These are phyloP conservation scores for Claviceps humidiphila DNA, from an alignment of 2,329 filamentous ascomycete species.

Conservation along the genomic window DNA sequence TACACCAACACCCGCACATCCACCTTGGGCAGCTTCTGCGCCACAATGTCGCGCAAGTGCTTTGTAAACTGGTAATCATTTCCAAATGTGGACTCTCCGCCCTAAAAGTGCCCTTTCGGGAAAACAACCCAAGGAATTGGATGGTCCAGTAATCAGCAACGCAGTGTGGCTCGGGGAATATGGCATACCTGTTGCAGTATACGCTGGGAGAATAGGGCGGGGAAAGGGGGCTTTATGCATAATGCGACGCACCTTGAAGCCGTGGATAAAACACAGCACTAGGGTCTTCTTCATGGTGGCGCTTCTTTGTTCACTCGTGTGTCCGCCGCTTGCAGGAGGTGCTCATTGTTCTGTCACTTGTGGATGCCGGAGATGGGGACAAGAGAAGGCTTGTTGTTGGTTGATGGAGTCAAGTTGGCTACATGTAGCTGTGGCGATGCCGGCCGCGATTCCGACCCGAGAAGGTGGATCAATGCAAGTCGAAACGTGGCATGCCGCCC, in stretches of 20 bases:
- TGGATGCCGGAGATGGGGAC: background rate
- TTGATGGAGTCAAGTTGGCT: background rate
- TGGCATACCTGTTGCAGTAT: too few relatives aligned
- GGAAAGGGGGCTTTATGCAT: background rate
- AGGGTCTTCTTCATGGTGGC: slow-evolving; percentile 54
- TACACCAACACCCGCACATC: slow-evolving; percentile 58
- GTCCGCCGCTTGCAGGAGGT: background rate
- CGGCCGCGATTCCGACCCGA: background rate
- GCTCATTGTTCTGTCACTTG: background rate
- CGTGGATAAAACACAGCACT: slow-evolving; percentile 73
- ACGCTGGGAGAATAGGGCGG: too few relatives aligned
- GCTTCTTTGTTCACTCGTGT: background rate
- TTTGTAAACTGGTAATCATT: slow-evolving; percentile 53
- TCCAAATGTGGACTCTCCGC: slow-evolving; percentile 66
- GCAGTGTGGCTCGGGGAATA: too few relatives aligned
- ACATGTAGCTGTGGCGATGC: background rate
- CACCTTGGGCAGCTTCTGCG: slow-evolving; percentile 53
- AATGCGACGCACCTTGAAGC: slow-evolving; percentile 55
- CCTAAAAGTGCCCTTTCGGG: slow-evolving; percentile 28
- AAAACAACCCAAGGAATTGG: too few relatives aligned
- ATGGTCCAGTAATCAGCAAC: too few relatives aligned
- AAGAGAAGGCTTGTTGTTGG: background rate
- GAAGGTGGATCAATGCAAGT: background rate
- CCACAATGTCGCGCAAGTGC: slow-evolving; percentile 52
- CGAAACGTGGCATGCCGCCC: background rate